Evolutionary conservation across 2,329 filamentous ascomycete species (phyloP).

Genomic region (Paraphoma chrysanthemicola): DNA sequence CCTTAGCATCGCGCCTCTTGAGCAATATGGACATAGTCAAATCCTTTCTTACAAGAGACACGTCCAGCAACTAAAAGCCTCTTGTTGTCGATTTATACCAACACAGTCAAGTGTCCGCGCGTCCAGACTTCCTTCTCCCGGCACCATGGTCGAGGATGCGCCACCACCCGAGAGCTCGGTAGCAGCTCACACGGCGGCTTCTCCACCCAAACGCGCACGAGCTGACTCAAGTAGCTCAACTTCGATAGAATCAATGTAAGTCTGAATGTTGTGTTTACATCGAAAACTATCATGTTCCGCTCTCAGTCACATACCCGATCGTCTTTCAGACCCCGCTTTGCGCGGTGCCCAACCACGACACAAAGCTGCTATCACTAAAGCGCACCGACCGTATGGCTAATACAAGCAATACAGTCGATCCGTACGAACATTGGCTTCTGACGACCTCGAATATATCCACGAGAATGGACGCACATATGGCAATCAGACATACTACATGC

Average conservation of each 20-base stretch:
- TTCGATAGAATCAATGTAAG: constrained; percentile 45
- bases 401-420: constrained; percentile 32
- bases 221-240: constrained; percentile 42
- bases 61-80: constrained; percentile 6
- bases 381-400: constrained; percentile 1
- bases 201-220: constrained; percentile 42
- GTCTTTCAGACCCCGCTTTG: too few species aligned
- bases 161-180: constrained; percentile 46
- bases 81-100: constrained; percentile 21
- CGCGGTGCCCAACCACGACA: too few species aligned
- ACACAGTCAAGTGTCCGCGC: constrained; percentile 19
- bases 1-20: constrained; percentile 14
- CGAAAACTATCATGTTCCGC: too few species aligned
- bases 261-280: neutral
- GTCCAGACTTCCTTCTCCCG: constrained; percentile 31
- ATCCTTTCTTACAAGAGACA: constrained; percentile 2
- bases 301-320: too few species aligned
- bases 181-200: constrained; percentile 40
- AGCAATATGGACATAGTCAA: constrained; percentile 11
- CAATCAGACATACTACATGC: constrained; percentile 69
- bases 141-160: constrained; percentile 46
- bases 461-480: constrained; percentile 69
- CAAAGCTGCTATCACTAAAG: too few species aligned
- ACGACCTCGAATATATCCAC: constrained; percentile 62
- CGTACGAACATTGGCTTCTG: constrained; percentile 48